Base-by-base conservation (phyloP, 306 rosid genomes). In the Rosa persica region DNA sequence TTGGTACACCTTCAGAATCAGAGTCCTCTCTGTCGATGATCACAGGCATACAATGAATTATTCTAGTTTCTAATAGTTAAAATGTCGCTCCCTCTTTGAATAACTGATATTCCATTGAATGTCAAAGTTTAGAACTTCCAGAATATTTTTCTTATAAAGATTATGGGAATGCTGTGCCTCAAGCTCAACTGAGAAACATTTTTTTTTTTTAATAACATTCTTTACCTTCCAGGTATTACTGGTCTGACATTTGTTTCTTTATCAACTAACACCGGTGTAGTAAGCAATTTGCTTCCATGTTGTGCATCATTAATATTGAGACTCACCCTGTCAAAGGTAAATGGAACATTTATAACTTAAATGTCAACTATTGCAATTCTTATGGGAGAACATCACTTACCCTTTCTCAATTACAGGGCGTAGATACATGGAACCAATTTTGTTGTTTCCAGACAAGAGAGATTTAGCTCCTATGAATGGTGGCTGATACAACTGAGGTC, bases 1-100 rank as follows among this genome's bases (percentile, higher is more conserved):
- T 86, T 74, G 76, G 77, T 17, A 38, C 62, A 74, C 34, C 84
- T 83, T 81, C 85, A 73, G 86, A 90, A 76, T 44, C 72, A 64
- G 73, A 58, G 70, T 79, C 85, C 74, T 86, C 91, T 79, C 89
- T 88, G 84, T 64, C 74, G 66, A 83, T 75, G 80, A 82, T 83
- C 78, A 69, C 75, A 85, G 77, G 58, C 73, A 23, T 16, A n/a
- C 5, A 42, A 46, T 22, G 39, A 67, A 43, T 51, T 51, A 60
- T 15, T 39, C 44, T 61, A 34, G 48, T 67, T 74, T 66, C 61
- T 78, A 43, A 66, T 38, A 66, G 76, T 67, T 79, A 66, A 44
- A 36, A 3, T 70, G 47, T 70, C 67, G 39, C 73, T 44, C 64
- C 39, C 74, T 58, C 47, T 62, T 65, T 34, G 43, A 54, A 58